A percentile compares a stretch with the other conserved stretches of the same genome.
Evolutionary conservation across 345 rosid species (phyloP).

Genomic region (Salix caprea): DNA sequence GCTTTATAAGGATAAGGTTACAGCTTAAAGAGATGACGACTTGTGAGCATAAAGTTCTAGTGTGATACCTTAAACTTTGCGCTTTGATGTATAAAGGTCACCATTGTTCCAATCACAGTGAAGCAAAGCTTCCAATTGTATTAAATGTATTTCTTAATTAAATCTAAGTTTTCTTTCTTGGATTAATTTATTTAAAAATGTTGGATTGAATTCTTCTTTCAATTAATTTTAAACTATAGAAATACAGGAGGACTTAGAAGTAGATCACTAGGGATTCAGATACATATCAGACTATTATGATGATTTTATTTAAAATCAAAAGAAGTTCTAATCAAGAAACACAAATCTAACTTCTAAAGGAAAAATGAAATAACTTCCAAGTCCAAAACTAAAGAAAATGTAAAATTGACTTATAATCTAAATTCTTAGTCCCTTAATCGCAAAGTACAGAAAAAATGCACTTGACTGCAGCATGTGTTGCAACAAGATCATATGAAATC

Average conservation of each 20-base stretch:
- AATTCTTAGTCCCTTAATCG: not conserved
- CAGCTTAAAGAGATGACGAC: not conserved
- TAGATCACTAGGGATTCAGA: not conserved
- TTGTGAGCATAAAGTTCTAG: not conserved
- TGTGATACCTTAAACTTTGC: not conserved
- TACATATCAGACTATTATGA: not conserved
- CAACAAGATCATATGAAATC: not conserved
- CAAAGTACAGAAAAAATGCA: not conserved
- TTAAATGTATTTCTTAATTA: not conserved
- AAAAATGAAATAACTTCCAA: not conserved
- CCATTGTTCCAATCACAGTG: not conserved
- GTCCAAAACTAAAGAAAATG: not conserved
- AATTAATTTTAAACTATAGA: not conserved
- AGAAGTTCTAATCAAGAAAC: not conserved
- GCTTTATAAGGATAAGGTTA: not conserved
- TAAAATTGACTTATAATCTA: not conserved
- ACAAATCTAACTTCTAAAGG: not conserved
- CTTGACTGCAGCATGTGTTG: not conserved
- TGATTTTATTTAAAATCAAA: not conserved
- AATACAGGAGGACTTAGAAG: not conserved
- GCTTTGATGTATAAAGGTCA: not conserved
- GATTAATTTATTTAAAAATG: not conserved
- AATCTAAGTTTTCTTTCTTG: not conserved
- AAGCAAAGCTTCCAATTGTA: not conserved
- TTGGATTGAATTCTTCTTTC: not conserved